Evolutionary conservation across 352 stramenopile genomes (phyloP), one percentile per base, ranked within the genome.

Genomic region (Lagenidium giganteum): DNA sequence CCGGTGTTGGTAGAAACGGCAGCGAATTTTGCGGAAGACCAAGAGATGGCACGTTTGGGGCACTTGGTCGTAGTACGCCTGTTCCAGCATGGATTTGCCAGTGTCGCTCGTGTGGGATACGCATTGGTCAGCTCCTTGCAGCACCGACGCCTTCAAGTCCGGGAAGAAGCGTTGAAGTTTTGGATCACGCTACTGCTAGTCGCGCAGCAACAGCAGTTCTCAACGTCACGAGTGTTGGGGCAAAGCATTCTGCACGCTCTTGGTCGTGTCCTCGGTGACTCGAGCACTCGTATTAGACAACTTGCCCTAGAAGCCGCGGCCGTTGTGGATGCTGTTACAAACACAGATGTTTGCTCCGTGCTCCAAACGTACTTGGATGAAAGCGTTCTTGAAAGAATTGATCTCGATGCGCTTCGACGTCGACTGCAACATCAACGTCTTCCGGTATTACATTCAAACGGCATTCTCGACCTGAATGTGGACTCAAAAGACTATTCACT

Each of bases 141-240:
- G 16, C 75, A 87, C 33, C 70, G 70, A 11, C 56, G 68, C 4
- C 50, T 69, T 3, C 68, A 84, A 58, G 54, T 91, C 2, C 70
- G 79, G 11, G 75, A 85, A 45, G 68, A 86, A 59, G 71, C 61
- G 8, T 30, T 78, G 0, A 70, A 67, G 43, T 51, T 83, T 13
- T 88, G 73, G 73, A 69, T 81, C 9, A 48, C 81, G 2, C 40
- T 78, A 5, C 31, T 86, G 20, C 40, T 88, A 2, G 54, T 63
- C 1, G 36, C 42, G 0, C 38, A 69, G 0, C 45, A 49, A n/a
- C 42, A 74, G 8, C 32, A 32, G 8, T 47, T 65, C 7, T 57
- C 41, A 1, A 36, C 25, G 2, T 35, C 34, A 11, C 48, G 35
- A 28, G 25, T 62, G 2, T 11, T 61, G 7, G 38, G 54, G 22